These are phyloP conservation scores for Fusarium tuaranense DNA, from an alignment of 2,329 filamentous ascomycete genomes.

Conservation along the genomic window DNA sequence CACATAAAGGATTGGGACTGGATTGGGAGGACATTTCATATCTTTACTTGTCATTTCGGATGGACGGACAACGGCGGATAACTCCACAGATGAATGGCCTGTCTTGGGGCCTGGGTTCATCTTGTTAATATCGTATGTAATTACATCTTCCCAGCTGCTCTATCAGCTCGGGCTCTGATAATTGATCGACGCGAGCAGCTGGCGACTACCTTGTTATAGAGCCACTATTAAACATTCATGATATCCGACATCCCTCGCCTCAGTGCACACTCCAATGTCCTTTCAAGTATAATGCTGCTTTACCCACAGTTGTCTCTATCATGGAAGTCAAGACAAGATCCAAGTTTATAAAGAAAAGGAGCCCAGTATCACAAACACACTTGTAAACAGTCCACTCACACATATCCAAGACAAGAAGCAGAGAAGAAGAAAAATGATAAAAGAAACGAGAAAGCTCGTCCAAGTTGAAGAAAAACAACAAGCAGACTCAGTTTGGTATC, in stretches of 20 bases:
- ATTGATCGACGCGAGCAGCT: not conserved
- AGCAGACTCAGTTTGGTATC: conserved; percentile 44
- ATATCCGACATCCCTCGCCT: not conserved
- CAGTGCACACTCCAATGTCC: not conserved
- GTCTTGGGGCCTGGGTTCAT: not conserved
- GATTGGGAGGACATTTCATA: not conserved
- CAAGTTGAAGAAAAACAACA: conserved; percentile 11
- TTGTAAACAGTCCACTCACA: not conserved
- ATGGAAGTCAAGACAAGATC: not conserved
- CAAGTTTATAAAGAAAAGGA: not conserved
- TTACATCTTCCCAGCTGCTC: not conserved
- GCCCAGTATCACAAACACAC: not conserved
- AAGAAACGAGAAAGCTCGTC: conserved; percentile 2
- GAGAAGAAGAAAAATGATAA: not conserved
- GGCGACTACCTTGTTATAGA: not conserved
- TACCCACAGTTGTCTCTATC: not conserved
- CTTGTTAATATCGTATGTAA: conserved; percentile 11
- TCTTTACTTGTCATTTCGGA: not conserved
- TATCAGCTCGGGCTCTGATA: not conserved
- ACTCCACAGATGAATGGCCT: conserved; percentile 6
- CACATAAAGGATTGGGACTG: not conserved
- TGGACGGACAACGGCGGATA: not conserved
- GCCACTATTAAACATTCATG: not conserved
- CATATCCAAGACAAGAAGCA: not conserved
- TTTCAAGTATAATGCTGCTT: not conserved